These are phyloP conservation scores for Trichothecium sympodiale DNA, from an alignment of 2,329 filamentous ascomycete genomes.

Conservation along the genomic window DNA sequence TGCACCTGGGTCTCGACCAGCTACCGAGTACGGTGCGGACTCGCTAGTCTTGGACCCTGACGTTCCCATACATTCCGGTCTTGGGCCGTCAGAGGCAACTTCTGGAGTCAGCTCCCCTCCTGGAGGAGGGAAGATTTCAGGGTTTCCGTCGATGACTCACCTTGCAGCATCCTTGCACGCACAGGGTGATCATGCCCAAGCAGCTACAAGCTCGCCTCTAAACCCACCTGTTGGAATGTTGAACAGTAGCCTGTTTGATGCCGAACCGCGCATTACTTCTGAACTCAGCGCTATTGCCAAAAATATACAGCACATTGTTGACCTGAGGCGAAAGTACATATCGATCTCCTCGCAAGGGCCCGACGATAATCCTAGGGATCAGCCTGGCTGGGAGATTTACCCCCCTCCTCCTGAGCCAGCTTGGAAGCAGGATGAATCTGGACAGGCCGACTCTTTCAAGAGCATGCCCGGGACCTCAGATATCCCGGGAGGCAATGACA, in stretches of 20 bases:
- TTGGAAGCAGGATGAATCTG: constrained; percentile 39
- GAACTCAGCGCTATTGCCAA: constrained; percentile 81
- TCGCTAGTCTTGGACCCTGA: constrained; percentile 18
- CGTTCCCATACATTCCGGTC: not conserved
- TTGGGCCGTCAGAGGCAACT: too few species aligned
- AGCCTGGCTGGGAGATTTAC: constrained; percentile 76
- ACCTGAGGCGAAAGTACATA: constrained; percentile 83
- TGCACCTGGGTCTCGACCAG: constrained; percentile 19
- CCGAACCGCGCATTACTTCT: constrained; percentile 68
- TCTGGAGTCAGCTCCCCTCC: too few species aligned
- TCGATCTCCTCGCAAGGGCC: constrained; percentile 70
- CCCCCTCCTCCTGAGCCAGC: constrained; percentile 84
- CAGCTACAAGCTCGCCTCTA: too few species aligned
- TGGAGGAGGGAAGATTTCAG: too few species aligned
- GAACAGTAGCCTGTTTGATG: constrained; percentile 50
- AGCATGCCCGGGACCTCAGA: constrained; percentile 6
- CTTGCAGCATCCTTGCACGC: too few species aligned
- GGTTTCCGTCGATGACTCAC: too few species aligned
- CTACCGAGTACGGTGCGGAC: constrained; percentile 24
- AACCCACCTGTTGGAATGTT: too few species aligned
- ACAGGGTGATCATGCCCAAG: too few species aligned
- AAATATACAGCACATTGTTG: constrained; percentile 82
- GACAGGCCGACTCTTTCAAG: constrained; percentile 8
- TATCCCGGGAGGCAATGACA: constrained; percentile 9
- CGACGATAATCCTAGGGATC: constrained; percentile 80